Evolutionary conservation across 1,139 yeast species (phyloP).

Genomic region (Pichia sp.): DNA sequence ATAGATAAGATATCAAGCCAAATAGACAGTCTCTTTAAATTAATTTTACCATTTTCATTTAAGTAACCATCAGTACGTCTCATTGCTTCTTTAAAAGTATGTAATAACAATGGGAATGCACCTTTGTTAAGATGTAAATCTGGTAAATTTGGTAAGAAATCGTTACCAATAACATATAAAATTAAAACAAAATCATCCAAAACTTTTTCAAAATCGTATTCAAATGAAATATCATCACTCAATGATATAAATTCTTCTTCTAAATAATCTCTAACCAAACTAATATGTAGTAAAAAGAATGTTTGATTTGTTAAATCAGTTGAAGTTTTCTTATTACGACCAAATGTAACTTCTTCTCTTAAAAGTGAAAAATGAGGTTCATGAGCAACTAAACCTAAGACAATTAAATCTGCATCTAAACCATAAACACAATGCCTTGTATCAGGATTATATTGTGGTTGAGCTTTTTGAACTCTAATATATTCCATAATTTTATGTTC

Average conservation of each 20-base stretch:
- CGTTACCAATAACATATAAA: slow-evolving; percentile 94
- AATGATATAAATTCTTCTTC: slow-evolving; percentile 78
- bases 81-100: slow-evolving; percentile 79
- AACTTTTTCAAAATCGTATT: slow-evolving; percentile 80
- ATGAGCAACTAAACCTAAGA: slow-evolving; percentile 94
- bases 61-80: slow-evolving; percentile 76
- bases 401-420: slow-evolving; percentile 93
- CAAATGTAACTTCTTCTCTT: slow-evolving; percentile 94
- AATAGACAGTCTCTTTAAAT: slow-evolving; percentile 59
- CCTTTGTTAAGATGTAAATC: slow-evolving; percentile 91
- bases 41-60: slow-evolving; percentile 75
- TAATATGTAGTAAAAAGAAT: slow-evolving; percentile 76
- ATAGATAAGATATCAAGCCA: slow-evolving; percentile 69
- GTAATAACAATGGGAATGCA: slow-evolving; percentile 85
- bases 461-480: slow-evolving; percentile 75
- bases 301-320: slow-evolving; percentile 70
- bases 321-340: slow-evolving; percentile 40
- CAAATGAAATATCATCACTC: slow-evolving; percentile 52
- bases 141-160: slow-evolving; percentile 96
- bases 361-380: slow-evolving; percentile 93
- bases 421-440: slow-evolving; percentile 96
- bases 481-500: slow-evolving; percentile 97
- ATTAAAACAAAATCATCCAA: slow-evolving; percentile 90
- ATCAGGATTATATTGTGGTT: slow-evolving; percentile 71
- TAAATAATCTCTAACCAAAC: slow-evolving; percentile 84